Conservation (phyloP, 129 eudicot species). For the Oenanthe sinensis region DNA sequence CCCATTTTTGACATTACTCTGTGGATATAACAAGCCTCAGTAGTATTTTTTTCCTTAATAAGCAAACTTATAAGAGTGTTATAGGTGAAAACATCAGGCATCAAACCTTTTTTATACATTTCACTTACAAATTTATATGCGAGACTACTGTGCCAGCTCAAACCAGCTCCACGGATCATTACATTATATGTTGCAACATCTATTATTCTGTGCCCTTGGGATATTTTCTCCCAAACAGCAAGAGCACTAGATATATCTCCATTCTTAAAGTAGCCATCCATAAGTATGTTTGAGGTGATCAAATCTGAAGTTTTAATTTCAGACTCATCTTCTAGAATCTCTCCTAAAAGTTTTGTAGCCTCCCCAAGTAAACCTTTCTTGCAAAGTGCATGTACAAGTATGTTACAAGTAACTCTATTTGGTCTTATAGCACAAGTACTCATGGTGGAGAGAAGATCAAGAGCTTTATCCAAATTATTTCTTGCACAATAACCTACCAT, state of each 20-base stretch:
- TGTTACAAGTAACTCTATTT: conserved; percentile 61
- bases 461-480: conserved; percentile 57
- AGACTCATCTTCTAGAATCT: conserved; percentile 37
- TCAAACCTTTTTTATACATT: conserved; percentile 60
- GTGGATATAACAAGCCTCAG: conserved; percentile 54
- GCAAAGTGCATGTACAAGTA: conserved; percentile 66
- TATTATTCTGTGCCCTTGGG: conserved; percentile 19
- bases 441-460: conserved; percentile 51
- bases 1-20: conserved; percentile 60
- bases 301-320: conserved; percentile 24
- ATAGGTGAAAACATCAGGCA: conserved; percentile 54
- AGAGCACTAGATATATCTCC: conserved; percentile 47
- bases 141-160: conserved; percentile 23
- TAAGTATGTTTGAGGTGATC: conserved; percentile 57
- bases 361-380: conserved; percentile 41
- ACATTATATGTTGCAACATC: conserved; percentile 78
- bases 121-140: conserved; percentile 43
- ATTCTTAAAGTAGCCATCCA: conserved; percentile 61
- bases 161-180: conserved; percentile 47
- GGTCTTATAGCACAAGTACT: conserved; percentile 37
- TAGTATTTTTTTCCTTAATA: conserved; percentile 37
- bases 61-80: conserved; percentile 51
- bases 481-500: conserved; percentile 64
- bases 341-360: conserved; percentile 47
- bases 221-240: conserved; percentile 39